phyloP scores from a whole-genome alignment of 805 yeast species.

The Myxozyma sirexii region DNA sequence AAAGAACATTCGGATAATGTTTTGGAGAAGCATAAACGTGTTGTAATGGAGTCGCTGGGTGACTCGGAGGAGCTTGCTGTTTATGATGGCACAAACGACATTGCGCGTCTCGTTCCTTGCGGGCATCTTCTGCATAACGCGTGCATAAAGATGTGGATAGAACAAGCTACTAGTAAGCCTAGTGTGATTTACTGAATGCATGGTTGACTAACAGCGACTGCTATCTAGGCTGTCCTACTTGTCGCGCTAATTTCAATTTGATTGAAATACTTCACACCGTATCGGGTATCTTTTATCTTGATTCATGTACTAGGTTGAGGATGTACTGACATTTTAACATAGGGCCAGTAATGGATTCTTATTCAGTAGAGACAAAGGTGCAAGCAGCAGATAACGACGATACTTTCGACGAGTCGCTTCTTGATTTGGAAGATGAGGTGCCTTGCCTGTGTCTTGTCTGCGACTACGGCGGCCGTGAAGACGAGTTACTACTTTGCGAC shows the following conservation, averaged over 20 bases:
- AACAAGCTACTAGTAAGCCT: conserved; percentile 50
- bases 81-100: conserved; percentile 31
- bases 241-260: conserved; percentile 52
- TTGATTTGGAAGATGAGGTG: conserved; percentile 19
- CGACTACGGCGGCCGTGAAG: conserved; percentile 37
- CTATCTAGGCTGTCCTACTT: conserved; percentile 56
- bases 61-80: conserved; percentile 12
- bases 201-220: not conserved
- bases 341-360: conserved; percentile 14
- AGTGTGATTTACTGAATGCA: not conserved
- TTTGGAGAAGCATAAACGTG: not conserved
- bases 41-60: not conserved
- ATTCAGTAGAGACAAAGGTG: conserved; percentile 26
- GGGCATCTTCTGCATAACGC: conserved; percentile 58
- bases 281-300: conserved; percentile 15
- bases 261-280: conserved; percentile 43
- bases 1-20: not conserved
- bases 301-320: conserved; percentile 12
- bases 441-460: conserved; percentile 38
- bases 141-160: conserved; percentile 62
- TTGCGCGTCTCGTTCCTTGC: conserved; percentile 48
- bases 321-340: conserved; percentile 1
- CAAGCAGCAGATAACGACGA: conserved; percentile 27
- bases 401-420: not conserved
- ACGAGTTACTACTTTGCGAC: conserved; percentile 40